Evolutionary conservation across 2,329 filamentous ascomycete species (phyloP), one percentile per base, ranked within the genome.

Genomic region (Sclerotiophoma versabilis): DNA sequence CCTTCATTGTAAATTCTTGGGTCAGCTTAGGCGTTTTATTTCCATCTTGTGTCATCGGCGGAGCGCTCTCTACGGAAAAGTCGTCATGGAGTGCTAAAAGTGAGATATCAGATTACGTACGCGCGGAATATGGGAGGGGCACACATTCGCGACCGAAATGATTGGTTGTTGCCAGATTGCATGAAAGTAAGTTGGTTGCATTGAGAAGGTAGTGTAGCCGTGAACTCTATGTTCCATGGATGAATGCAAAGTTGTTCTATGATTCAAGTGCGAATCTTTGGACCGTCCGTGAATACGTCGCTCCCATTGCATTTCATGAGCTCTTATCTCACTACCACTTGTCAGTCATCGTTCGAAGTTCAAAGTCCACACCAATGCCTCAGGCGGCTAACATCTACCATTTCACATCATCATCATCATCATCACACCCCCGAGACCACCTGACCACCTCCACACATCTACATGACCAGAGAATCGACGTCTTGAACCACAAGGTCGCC

Each of bases 1-100:
- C 55, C 43, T 60, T 64, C 37, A 26, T 20, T 62, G 60, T 65
- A 53, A 59, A 57, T 64, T 57, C 52, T 55, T 62, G 57, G 61
- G 63, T 50, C 49, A 44, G 42, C 19, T 19, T 39, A 37, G 63
- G 63, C 63, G 63, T 65, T 65, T 49, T 30, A 30, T 38, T 41
- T 27, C 41, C 12, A 9, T 32, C 22, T 39, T 27, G 14, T 41
- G 4, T 29, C 22, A 23, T 49, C 43, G 52, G 46, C 30, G 22
- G 37, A 36, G 45, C 46, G 34, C 34, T 41, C 32, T n/a, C 34
- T 34, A 26, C 29, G 45, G 33, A 46, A 49, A 50, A 42, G 52
- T 47, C 15, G 30, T 34, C 26, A 2, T 14, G 25, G 11, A 34
- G 27, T 39, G 45, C 46, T 3, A 55, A 55, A 55, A 50, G 46